Percentiles rank a stretch among this genome's conserved stretches.
These are phyloP conservation scores for Fomitopsis betulina DNA, from an alignment of 1,284 basidiomycete genomes.

Conservation along the genomic window DNA sequence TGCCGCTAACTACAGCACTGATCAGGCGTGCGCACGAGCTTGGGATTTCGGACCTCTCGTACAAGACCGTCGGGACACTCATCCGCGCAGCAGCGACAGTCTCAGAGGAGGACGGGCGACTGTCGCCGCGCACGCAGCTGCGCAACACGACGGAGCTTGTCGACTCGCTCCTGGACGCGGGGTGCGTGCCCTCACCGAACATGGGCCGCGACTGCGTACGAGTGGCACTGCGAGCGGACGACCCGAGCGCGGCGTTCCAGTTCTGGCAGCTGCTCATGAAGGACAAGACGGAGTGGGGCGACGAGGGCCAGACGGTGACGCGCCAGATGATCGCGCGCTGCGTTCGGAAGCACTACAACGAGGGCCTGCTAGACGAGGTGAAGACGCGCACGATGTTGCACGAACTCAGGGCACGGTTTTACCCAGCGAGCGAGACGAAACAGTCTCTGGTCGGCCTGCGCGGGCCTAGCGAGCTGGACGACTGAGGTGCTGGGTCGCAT, in stretches of 20 bases:
- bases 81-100: slow-evolving; percentile 38
- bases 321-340: slow-evolving; percentile 36
- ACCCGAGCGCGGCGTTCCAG: slow-evolving; percentile 47
- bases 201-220: slow-evolving; percentile 48
- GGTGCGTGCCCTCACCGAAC: slow-evolving; percentile 35
- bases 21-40: slow-evolving; percentile 33
- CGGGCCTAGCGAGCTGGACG: background rate
- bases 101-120: slow-evolving; percentile 17
- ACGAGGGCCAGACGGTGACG: slow-evolving; percentile 37
- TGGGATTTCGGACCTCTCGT: slow-evolving; percentile 32
- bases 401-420: slow-evolving; percentile 20
- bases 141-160: slow-evolving; percentile 40
- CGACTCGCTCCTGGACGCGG: slow-evolving; percentile 30
- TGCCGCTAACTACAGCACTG: slow-evolving; percentile 39
- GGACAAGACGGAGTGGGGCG: slow-evolving; percentile 44
- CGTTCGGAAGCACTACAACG: slow-evolving; percentile 28
- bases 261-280: slow-evolving; percentile 54
- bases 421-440: slow-evolving; percentile 4
- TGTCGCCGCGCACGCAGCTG: slow-evolving; percentile 31
- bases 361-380: slow-evolving; percentile 26
- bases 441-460: background rate
- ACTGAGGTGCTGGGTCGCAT: background rate
- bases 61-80: slow-evolving; percentile 45
- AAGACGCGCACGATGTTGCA: slow-evolving; percentile 32
- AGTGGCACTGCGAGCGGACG: slow-evolving; percentile 43